Evolutionary conservation across 192 early-diverging fungal genomes (phyloP).

Genomic region (Backusella parvicylindrica): DNA sequence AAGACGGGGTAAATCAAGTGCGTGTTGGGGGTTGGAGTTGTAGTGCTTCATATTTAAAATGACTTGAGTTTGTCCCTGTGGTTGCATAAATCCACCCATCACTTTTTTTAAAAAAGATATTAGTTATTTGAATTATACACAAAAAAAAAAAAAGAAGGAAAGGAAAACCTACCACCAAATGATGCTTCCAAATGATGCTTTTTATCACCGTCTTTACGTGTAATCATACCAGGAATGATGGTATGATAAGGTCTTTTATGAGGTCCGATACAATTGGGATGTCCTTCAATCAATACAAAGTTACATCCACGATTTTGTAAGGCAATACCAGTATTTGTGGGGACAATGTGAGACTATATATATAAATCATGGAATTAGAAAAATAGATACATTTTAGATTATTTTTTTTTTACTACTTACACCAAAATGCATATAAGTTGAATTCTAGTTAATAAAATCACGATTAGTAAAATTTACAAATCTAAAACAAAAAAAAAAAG

Average conservation of each 20-base stretch:
- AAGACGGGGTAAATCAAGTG: slow-evolving; percentile 68
- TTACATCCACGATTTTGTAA: slow-evolving; percentile 69
- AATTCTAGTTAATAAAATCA: slow-evolving; percentile 45
- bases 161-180: slow-evolving; percentile 42
- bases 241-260: slow-evolving; percentile 78
- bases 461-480: neutral
- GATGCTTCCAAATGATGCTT: slow-evolving; percentile 35
- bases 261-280: slow-evolving; percentile 65
- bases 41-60: slow-evolving; percentile 63
- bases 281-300: slow-evolving; percentile 56
- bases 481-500: neutral
- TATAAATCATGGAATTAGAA: neutral
- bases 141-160: too few relatives aligned
- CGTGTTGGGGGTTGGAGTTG: slow-evolving; percentile 56
- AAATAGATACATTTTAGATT: neutral
- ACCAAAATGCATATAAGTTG: slow-evolving; percentile 52
- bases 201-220: slow-evolving; percentile 24
- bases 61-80: slow-evolving; percentile 83
- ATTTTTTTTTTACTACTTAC: too few relatives aligned
- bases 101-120: slow-evolving; percentile 40
- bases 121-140: neutral
- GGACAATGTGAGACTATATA: slow-evolving; percentile 46
- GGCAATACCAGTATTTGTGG: slow-evolving; percentile 58
- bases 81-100: slow-evolving; percentile 80
- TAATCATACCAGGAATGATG: slow-evolving; percentile 71